A percentile compares a stretch with the other conserved stretches of the same genome.
These are phyloP conservation scores for Scheffersomyces segobiensis DNA, from an alignment of 1,139 yeast genomes.

Conservation along the genomic window DNA sequence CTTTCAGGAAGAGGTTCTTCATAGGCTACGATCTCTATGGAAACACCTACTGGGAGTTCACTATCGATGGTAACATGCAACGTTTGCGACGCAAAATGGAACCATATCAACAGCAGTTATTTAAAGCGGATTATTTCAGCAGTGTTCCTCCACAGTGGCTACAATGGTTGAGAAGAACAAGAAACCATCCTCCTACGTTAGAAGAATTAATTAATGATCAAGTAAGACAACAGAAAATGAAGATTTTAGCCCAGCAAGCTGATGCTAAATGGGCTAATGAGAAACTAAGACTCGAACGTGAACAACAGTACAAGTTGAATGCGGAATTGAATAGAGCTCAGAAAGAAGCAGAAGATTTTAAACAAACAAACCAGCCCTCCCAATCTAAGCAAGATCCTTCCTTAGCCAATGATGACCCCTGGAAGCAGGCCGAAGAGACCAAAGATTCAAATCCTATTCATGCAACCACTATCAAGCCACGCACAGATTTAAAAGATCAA, in stretches of 20 bases:
- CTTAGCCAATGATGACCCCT: slow-evolving; percentile 24
- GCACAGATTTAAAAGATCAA: slow-evolving; percentile 12
- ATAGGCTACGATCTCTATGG: slow-evolving; percentile 80
- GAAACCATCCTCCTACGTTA: slow-evolving; percentile 60
- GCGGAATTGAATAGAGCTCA: slow-evolving; percentile 35
- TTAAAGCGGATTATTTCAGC: slow-evolving; percentile 50
- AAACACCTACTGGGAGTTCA: slow-evolving; percentile 83
- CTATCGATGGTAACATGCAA: slow-evolving; percentile 47
- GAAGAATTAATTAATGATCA: slow-evolving; percentile 62
- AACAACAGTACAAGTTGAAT: slow-evolving; percentile 32
- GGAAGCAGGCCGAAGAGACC: slow-evolving; percentile 40
- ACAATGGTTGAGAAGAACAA: slow-evolving; percentile 74
- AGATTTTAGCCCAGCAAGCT: slow-evolving; percentile 57
- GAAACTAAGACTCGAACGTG: slow-evolving; percentile 35
- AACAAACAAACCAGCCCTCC: background rate
- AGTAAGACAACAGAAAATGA: slow-evolving; percentile 54
- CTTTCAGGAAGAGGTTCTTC: slow-evolving; percentile 60
- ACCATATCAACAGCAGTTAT: slow-evolving; percentile 41
- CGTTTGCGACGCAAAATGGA: slow-evolving; percentile 52
- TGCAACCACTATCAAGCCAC: slow-evolving; percentile 35
- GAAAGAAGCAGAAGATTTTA: slow-evolving; percentile 16
- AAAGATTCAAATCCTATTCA: slow-evolving; percentile 34
- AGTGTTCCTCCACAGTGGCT: slow-evolving; percentile 73
- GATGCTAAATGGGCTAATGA: slow-evolving; percentile 59
- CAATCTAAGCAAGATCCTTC: background rate